Percentiles rank a stretch among this genome's conserved stretches.
phyloP scores from a whole-genome alignment of 257 asterid genomes.

The Nicotiana undulata region DNA sequence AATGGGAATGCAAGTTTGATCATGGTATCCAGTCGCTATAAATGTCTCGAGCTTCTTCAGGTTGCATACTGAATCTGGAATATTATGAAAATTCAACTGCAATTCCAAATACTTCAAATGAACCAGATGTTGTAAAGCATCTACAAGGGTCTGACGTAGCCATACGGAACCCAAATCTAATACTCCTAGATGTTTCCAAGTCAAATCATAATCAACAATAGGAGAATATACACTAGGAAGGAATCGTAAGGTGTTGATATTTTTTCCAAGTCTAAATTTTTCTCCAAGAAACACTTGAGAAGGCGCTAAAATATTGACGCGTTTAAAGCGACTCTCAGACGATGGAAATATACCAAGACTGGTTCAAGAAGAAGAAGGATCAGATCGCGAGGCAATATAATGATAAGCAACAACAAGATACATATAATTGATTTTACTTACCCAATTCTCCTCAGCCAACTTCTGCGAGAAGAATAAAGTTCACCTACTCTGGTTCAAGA shows the following conservation, averaged over 20 bases:
- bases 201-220: neutral
- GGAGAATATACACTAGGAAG: neutral
- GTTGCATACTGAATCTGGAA: neutral
- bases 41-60: neutral
- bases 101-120: neutral
- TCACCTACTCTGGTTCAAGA: too few relatives aligned
- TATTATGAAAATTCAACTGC: neutral
- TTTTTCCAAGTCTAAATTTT: neutral
- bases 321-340: neutral
- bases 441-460: neutral
- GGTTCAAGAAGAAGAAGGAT: neutral
- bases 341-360: neutral
- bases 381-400: neutral
- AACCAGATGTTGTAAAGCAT: neutral
- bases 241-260: neutral
- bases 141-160: neutral
- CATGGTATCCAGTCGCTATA: neutral
- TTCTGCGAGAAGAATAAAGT: neutral
- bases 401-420: neutral
- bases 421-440: neutral
- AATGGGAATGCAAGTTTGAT: neutral
- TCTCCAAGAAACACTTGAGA: neutral
- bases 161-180: neutral
- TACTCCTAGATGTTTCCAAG: neutral
- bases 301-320: neutral